Conservation (phyloP, 2,329 filamentous ascomycete species). For the Domatiomyces globalis region DNA sequence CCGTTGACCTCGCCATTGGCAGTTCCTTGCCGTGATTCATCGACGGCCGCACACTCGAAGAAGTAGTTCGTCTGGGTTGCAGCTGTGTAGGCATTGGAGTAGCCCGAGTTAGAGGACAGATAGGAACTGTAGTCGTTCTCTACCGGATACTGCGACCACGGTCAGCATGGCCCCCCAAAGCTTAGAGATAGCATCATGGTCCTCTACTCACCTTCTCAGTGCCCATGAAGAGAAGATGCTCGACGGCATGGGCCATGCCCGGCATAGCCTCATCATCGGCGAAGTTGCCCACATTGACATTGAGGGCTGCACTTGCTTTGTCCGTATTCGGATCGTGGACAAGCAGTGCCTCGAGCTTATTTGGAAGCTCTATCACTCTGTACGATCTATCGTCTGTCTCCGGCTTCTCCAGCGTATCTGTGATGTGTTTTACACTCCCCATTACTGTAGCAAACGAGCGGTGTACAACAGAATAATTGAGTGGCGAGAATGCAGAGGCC, state of each 20-base stretch:
- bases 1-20: neutral
- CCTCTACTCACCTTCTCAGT: slow-evolving; percentile 59
- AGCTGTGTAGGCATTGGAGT: slow-evolving; percentile 90
- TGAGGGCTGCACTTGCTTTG: slow-evolving; percentile 88
- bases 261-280: slow-evolving; percentile 83
- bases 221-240: slow-evolving; percentile 96
- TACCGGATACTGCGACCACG: slow-evolving; percentile 53
- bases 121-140: slow-evolving; percentile 96
- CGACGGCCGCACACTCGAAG: slow-evolving; percentile 81
- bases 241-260: slow-evolving; percentile 88
- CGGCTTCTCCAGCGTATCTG: slow-evolving; percentile 66
- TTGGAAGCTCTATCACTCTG: slow-evolving; percentile 68
- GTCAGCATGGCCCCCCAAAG: too few species aligned
- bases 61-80: slow-evolving; percentile 94
- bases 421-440: slow-evolving; percentile 30
- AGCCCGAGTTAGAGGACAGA: slow-evolving; percentile 74
- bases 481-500: neutral
- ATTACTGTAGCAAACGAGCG: slow-evolving; percentile 17
- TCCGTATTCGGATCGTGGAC: slow-evolving; percentile 92
- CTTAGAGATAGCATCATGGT: neutral
- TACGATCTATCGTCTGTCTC: slow-evolving; percentile 76
- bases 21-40: slow-evolving; percentile 28
- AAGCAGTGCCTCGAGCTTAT: slow-evolving; percentile 77
- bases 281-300: slow-evolving; percentile 93
- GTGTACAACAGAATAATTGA: neutral